Conservation (phyloP, 257 asterid species). For the Salvia rosmarinus region DNA sequence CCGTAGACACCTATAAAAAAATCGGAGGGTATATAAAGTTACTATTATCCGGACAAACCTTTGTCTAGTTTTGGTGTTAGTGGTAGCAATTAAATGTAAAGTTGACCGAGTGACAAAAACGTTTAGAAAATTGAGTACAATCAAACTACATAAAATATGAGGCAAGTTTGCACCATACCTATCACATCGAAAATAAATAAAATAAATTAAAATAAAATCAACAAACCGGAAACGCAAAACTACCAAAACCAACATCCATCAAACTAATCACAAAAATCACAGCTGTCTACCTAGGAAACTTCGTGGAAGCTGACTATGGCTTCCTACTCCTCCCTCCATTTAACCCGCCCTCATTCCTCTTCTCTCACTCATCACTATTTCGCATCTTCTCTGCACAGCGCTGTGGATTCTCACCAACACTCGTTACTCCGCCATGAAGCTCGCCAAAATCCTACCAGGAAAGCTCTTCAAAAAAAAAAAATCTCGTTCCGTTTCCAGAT, state of each 20-base stretch:
- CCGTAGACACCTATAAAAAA: too few relatives aligned
- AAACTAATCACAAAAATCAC: not conserved
- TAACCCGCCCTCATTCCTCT: constrained; percentile 33
- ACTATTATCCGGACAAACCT: too few relatives aligned
- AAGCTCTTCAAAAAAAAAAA: constrained; percentile 50
- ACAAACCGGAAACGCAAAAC: not conserved
- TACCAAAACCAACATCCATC: not conserved
- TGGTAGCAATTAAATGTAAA: too few relatives aligned
- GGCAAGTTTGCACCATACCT: not conserved
- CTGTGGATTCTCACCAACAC: not conserved
- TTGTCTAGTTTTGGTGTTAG: too few relatives aligned
- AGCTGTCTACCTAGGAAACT: constrained; percentile 50
- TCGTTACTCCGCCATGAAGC: constrained; percentile 49
- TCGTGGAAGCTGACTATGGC: constrained; percentile 65
- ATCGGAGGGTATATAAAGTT: too few relatives aligned
- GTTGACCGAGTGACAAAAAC: too few relatives aligned
- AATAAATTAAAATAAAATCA: not conserved
- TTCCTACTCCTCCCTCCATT: constrained; percentile 39
- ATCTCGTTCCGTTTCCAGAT: constrained; percentile 47
- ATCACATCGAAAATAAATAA: not conserved
- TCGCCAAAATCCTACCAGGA: constrained; percentile 49
- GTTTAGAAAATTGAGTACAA: too few relatives aligned
- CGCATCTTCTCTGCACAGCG: not conserved
- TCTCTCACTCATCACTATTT: not conserved
- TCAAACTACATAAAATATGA: not conserved